A percentile compares a stretch with the other conserved stretches of the same genome.
phyloP scores from a whole-genome alignment of 208 protist genomes.

The Polymyxa betae region DNA sequence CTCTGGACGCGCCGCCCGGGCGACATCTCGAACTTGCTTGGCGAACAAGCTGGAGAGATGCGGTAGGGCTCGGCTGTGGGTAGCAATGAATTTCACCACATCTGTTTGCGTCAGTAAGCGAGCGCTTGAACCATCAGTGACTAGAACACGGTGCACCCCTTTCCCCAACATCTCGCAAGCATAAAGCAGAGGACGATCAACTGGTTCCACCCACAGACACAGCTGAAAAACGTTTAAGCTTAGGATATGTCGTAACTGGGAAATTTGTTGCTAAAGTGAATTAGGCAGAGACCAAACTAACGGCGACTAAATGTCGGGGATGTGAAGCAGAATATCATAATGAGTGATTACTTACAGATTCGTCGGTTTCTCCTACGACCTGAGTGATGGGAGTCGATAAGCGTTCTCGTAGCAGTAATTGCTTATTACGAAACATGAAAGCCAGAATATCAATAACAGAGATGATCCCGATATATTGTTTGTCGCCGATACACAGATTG shows the following conservation, averaged over 20 bases:
- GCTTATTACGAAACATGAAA: background rate
- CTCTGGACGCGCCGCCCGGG: background rate
- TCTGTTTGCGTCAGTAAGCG: conserved; percentile 16
- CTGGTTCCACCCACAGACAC: conserved; percentile 39
- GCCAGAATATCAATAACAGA: conserved; percentile 46
- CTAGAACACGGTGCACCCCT: conserved; percentile 9
- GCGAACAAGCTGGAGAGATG: background rate
- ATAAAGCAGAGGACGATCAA: conserved; percentile 27
- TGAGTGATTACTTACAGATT: background rate
- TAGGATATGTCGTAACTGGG: no score
- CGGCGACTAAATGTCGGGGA: no score
- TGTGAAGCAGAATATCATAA: no score
- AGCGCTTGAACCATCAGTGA: background rate
- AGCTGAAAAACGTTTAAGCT: no score
- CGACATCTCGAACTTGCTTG: background rate
- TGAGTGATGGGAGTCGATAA: conserved; percentile 23
- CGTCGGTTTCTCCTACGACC: conserved; percentile 17
- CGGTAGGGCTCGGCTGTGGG: conserved; percentile 1
- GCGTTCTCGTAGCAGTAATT: background rate
- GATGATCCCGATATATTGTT: conserved; percentile 46
- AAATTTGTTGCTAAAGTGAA: background rate
- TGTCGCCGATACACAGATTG: conserved; percentile 15
- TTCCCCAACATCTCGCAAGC: conserved; percentile 23
- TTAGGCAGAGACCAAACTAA: background rate
- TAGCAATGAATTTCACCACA: background rate